These are phyloP conservation scores for Sparassis latifolia DNA, from an alignment of 1,284 basidiomycete genomes.

Conservation along the genomic window DNA sequence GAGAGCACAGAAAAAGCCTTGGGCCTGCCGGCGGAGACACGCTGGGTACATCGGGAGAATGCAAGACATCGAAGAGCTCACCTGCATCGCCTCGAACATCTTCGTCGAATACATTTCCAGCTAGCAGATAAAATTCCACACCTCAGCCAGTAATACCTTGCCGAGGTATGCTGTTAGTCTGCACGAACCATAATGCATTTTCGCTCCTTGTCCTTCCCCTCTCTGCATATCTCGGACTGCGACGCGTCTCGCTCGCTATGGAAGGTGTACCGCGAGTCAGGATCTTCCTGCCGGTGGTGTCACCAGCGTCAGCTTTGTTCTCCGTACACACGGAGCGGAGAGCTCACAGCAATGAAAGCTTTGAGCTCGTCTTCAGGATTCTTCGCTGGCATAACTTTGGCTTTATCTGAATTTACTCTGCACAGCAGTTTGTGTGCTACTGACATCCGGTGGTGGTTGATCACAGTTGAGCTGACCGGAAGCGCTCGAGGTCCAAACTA, in stretches of 20 bases:
- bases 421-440: conserved; percentile 19
- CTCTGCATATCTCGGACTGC: conserved; percentile 59
- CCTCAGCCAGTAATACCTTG: not conserved
- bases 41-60: not conserved
- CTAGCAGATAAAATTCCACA: conserved; percentile 27
- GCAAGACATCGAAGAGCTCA: conserved; percentile 22
- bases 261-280: conserved; percentile 49
- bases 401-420: conserved; percentile 11
- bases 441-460: conserved; percentile 1
- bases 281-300: conserved; percentile 35
- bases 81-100: conserved; percentile 77
- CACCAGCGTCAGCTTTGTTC: not conserved
- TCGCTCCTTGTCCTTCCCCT: conserved; percentile 34
- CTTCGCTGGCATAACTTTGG: conserved; percentile 9
- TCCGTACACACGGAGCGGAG: not conserved
- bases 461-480: not conserved
- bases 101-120: conserved; percentile 62
- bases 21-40: conserved; percentile 32
- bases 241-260: conserved; percentile 53
- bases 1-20: conserved; percentile 70
- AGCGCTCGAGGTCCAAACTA: too few species aligned
- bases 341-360: conserved; percentile 24
- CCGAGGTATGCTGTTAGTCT: too few species aligned
- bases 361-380: conserved; percentile 21
- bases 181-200: conserved; percentile 61